A percentile compares a stretch with the other conserved stretches of the same genome.
phyloP scores from a whole-genome alignment of 139 green algal species.

The Mesotaenium endlicherianum region DNA sequence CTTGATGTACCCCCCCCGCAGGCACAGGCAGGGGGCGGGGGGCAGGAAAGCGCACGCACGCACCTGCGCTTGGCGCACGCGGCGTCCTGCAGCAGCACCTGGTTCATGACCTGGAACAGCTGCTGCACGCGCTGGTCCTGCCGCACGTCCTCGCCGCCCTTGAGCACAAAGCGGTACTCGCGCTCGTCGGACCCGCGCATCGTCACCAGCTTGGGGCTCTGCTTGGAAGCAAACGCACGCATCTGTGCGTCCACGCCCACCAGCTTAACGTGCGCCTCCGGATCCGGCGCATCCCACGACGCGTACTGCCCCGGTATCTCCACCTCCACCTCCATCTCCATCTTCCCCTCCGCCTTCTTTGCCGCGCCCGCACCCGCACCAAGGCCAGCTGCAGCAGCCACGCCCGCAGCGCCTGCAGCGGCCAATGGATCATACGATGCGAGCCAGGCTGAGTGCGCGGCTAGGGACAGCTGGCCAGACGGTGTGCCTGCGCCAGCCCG shows the following conservation, averaged over 20 bases:
- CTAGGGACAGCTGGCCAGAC: too few species aligned
- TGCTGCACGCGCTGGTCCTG: constrained; percentile 70
- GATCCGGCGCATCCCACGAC: background rate
- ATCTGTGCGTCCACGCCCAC: background rate
- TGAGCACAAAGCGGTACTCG: constrained; percentile 56
- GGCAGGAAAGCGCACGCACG: background rate
- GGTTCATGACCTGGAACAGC: constrained; percentile 67
- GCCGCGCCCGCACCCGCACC: background rate
- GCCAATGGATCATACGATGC: background rate
- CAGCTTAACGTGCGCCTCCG: background rate
- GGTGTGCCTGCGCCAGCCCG: too few species aligned
- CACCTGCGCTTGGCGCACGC: background rate
- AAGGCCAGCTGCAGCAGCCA: too few species aligned
- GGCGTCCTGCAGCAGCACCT: constrained; percentile 46
- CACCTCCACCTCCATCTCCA: background rate
- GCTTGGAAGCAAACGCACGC: constrained; percentile 66
- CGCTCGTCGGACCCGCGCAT: constrained; percentile 56
- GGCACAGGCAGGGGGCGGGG: background rate
- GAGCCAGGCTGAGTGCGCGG: constrained; percentile 39
- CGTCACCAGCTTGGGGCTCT: constrained; percentile 68
- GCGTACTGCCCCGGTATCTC: constrained; percentile 27
- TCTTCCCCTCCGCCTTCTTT: background rate
- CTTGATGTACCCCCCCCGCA: background rate
- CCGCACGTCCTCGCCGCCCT: constrained; percentile 74
- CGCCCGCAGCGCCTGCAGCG: constrained; percentile 27